A percentile compares a stretch with the other conserved stretches of the same genome.
Evolutionary conservation across 176 grass and related monocot species (phyloP).

Genomic region (Avena eriantha): DNA sequence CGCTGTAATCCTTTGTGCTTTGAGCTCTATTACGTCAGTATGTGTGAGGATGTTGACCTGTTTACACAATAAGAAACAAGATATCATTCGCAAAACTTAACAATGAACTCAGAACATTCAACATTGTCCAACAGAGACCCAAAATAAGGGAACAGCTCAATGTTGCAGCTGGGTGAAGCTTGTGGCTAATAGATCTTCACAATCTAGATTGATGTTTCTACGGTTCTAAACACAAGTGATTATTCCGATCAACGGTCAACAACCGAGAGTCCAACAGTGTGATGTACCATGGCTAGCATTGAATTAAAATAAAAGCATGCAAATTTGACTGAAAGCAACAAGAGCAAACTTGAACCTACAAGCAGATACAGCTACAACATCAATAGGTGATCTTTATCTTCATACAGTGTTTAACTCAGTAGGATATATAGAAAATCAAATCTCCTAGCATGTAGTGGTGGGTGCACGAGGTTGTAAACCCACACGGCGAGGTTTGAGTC

Average conservation of each 20-base stretch:
- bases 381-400: background rate
- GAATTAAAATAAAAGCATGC: background rate
- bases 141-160: background rate
- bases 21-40: conserved; percentile 71
- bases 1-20: background rate
- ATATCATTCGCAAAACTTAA: background rate
- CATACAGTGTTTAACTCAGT: background rate
- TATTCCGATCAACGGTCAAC: background rate
- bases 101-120: background rate
- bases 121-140: background rate
- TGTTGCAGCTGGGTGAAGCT: background rate
- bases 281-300: background rate
- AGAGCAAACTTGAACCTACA: background rate
- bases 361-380: conserved; percentile 6
- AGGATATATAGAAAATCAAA: background rate
- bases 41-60: conserved; percentile 92
- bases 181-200: background rate
- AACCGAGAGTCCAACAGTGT: background rate
- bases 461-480: background rate
- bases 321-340: conserved; percentile 5
- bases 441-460: conserved; percentile 2
- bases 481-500: background rate
- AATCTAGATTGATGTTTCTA: background rate
- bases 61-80: conserved; percentile 25
- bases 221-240: background rate